Percentiles rank a stretch among this genome's conserved stretches.
phyloP scores from a whole-genome alignment of 495 filamentous ascomycete species.

The Penicillium cinerascens region DNA sequence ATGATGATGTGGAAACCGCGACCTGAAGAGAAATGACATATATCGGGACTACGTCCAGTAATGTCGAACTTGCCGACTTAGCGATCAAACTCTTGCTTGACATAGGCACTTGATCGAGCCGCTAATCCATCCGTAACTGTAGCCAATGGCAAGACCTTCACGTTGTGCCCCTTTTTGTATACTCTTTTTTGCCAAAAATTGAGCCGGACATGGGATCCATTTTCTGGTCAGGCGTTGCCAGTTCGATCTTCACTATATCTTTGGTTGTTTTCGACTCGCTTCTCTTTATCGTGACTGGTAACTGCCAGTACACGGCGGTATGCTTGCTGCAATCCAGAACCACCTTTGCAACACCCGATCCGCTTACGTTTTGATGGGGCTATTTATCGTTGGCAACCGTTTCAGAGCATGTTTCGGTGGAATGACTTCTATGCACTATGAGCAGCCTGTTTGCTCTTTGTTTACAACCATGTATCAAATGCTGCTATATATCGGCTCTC shows the following conservation, averaged over 20 bases:
- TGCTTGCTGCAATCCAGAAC: constrained; percentile 32
- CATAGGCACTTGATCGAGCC: constrained; percentile 25
- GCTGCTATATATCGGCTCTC: constrained; percentile 23
- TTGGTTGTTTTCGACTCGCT: constrained; percentile 31
- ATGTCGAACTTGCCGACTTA: background rate
- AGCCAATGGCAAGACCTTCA: constrained; percentile 41
- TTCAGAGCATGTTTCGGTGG: no score
- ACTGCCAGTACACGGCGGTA: constrained; percentile 33
- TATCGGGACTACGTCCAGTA: background rate
- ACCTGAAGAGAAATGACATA: background rate
- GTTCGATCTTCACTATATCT: constrained; percentile 27
- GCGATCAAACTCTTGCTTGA: constrained; percentile 1
- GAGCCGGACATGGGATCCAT: constrained; percentile 40
- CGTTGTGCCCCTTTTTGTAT: constrained; percentile 47
- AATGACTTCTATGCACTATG: constrained; percentile 31
- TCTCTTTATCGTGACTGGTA: background rate
- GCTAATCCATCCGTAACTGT: constrained; percentile 23
- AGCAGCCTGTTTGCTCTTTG: constrained; percentile 19
- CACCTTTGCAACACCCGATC: constrained; percentile 30
- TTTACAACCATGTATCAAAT: constrained; percentile 36
- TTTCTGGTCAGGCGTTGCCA: constrained; percentile 16
- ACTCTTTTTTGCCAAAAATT: constrained; percentile 47
- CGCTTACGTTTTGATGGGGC: constrained; percentile 37
- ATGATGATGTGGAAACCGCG: background rate
- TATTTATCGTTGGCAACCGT: constrained; percentile 1